Percentiles rank a stretch among this genome's conserved stretches.
Evolutionary conservation across 2,329 filamentous ascomycete species (phyloP).

Genomic region (Bipolaris victoriae): DNA sequence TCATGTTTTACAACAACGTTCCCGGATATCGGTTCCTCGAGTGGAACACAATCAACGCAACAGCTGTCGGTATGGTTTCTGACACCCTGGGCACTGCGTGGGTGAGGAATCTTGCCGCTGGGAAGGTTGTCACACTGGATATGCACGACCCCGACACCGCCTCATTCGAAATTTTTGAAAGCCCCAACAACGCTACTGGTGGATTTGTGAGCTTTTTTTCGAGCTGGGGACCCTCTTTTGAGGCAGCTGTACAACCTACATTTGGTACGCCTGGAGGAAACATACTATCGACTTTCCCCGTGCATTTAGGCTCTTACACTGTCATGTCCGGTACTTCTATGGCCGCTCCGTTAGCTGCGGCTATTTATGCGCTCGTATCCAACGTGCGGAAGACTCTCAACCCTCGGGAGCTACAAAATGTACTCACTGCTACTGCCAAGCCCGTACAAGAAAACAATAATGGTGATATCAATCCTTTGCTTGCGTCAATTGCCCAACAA

Average conservation of each 20-base stretch:
- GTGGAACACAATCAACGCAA: background rate
- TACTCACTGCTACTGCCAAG: slow-evolving; percentile 15
- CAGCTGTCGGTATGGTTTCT: background rate
- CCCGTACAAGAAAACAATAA: background rate
- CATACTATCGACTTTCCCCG: slow-evolving; percentile 64
- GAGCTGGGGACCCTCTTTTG: slow-evolving; percentile 66
- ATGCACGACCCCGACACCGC: background rate
- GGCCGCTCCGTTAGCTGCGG: slow-evolving; percentile 36
- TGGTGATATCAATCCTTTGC: background rate
- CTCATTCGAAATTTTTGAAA: background rate
- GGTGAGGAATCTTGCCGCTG: background rate
- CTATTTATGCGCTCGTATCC: slow-evolving; percentile 19
- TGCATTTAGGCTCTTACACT: slow-evolving; percentile 54
- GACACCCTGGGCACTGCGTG: background rate
- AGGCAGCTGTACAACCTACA: slow-evolving; percentile 63
- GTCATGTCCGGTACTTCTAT: slow-evolving; percentile 65
- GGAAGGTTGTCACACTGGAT: background rate
- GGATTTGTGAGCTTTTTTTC: background rate
- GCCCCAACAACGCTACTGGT: background rate
- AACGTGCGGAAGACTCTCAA: slow-evolving; percentile 20
- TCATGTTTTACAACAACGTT: slow-evolving; percentile 1
- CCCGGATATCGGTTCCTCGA: background rate
- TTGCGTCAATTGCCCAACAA: slow-evolving; percentile 29
- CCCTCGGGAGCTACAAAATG: slow-evolving; percentile 11
- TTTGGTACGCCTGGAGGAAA: slow-evolving; percentile 62